Evolutionary conservation across 2,329 filamentous ascomycete genomes (phyloP), one percentile per base, ranked within the genome.

Genomic region (Myriangium duriaei): DNA sequence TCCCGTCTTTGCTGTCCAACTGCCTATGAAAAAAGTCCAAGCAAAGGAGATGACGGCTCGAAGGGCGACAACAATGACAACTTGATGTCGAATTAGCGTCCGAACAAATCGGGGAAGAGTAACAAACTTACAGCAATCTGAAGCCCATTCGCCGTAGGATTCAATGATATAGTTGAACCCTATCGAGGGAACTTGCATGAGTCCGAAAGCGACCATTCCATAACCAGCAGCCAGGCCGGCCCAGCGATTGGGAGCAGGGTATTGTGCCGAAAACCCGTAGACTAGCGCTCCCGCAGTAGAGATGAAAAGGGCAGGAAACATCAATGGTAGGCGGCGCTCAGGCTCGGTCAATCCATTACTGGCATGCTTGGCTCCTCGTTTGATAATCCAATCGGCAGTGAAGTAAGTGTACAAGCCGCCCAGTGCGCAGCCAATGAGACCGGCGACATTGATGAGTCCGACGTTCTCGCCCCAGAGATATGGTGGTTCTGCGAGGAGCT

Each of bases 21-120:
- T 53, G 2, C 60, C 59, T 0, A 67, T 63, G 31, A 73, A 72
- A 39, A 71, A 71, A 0, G 66, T 68, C 68, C 69, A 74, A 0
- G 66, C 61, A 45, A 73, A 73, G 1, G 62, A 58, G 6, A 74
- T 61, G 4, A 71, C 51, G 9, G 66, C 59, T 3, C 69, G 58
- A 11, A 66, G 51, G 19, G 63, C 63, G 1, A 68, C 70, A 0
- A 72, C 62, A 35, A 68, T 64, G 10, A 69, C 66, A 45, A 74
- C 34, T 37, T 15, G 13, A 5, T 19, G 32, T 24, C 5, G 17
- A 24, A 11, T 26, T 40, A 29, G 33, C 19, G 6, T 6, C 6
- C 7, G 30, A 15, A 32, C 14, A 15, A 13, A 6, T 6, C 6
- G 14, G 10, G 26, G n/a, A 17, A 30, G 2, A 24, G 4, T 10